A percentile compares a stretch with the other conserved stretches of the same genome.
phyloP scores from a whole-genome alignment of 2,329 filamentous ascomycete genomes.

The Leptographium flavum region DNA sequence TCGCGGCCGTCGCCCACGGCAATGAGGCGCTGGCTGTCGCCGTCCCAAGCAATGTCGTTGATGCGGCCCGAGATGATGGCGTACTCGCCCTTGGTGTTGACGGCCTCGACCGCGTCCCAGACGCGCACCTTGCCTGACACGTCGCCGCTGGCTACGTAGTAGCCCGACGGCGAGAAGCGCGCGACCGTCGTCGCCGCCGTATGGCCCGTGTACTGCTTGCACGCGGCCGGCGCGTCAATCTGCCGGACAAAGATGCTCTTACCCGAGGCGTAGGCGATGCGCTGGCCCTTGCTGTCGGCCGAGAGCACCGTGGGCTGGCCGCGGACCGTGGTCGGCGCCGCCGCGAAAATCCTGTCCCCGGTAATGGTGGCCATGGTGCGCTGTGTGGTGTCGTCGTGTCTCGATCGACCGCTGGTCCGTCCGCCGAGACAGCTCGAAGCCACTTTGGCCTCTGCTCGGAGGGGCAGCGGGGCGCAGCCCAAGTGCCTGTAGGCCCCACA shows the following conservation, averaged over 20 bases:
- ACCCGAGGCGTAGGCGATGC: conserved; percentile 89
- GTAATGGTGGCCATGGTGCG: conserved; percentile 26
- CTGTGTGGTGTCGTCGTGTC: neutral
- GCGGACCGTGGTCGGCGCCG: conserved; percentile 67
- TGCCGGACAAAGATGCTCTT: conserved; percentile 94
- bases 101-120: conserved; percentile 81
- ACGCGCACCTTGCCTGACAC: conserved; percentile 71
- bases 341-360: conserved; percentile 62
- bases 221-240: conserved; percentile 75
- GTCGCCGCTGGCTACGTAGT: conserved; percentile 90
- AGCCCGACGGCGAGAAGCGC: conserved; percentile 85
- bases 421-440: no score
- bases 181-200: conserved; percentile 82
- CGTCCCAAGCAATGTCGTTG: conserved; percentile 95
- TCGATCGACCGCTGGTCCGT: no score
- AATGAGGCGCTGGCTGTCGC: conserved; percentile 90
- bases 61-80: conserved; percentile 87
- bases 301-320: conserved; percentile 84
- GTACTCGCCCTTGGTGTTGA: conserved; percentile 84
- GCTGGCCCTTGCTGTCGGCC: conserved; percentile 75
- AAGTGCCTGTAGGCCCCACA: no score
- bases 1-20: conserved; percentile 93
- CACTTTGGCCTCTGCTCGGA: no score
- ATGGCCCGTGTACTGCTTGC: conserved; percentile 86
- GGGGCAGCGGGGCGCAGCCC: no score